Evolutionary conservation across 2,329 filamentous ascomycete genomes (phyloP).

Genomic region (Alternaria sp.): DNA sequence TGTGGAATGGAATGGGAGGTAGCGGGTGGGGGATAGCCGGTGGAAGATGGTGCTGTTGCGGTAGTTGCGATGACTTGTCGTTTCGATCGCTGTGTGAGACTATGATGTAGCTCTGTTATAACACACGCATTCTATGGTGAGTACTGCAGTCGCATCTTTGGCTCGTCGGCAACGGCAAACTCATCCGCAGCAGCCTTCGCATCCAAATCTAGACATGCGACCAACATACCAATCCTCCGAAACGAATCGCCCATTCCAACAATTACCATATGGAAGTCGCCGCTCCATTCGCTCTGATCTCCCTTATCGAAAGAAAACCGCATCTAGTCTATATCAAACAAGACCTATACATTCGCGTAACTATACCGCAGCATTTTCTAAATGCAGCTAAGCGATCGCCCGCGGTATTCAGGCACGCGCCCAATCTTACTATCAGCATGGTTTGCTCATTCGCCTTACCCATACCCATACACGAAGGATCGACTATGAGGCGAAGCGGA

Average conservation of each 20-base stretch:
- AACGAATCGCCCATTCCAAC: not conserved
- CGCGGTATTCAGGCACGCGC: not conserved
- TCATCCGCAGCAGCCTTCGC: not conserved
- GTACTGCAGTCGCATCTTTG: not conserved
- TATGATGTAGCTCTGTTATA: not conserved
- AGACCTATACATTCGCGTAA: not conserved
- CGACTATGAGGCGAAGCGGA: not conserved
- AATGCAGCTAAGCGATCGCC: not conserved
- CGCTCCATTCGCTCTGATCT: not conserved
- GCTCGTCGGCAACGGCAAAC: not conserved
- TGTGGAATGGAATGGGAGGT: not conserved
- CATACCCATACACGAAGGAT: not conserved
- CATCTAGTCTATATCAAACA: not conserved
- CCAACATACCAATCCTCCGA: not conserved
- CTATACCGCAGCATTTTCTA: not conserved
- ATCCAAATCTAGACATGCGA: not conserved
- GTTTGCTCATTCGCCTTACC: not conserved
- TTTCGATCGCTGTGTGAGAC: not conserved
- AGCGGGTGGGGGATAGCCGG: not conserved
- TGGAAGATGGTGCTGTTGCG: not conserved
- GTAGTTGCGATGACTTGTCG: not conserved
- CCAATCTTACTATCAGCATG: not conserved
- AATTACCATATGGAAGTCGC: not conserved
- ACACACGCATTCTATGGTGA: not conserved
- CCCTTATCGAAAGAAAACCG: not conserved